phyloP scores from a whole-genome alignment of 2,329 filamentous ascomycete genomes.

The Conoideocrella luteorostrata region DNA sequence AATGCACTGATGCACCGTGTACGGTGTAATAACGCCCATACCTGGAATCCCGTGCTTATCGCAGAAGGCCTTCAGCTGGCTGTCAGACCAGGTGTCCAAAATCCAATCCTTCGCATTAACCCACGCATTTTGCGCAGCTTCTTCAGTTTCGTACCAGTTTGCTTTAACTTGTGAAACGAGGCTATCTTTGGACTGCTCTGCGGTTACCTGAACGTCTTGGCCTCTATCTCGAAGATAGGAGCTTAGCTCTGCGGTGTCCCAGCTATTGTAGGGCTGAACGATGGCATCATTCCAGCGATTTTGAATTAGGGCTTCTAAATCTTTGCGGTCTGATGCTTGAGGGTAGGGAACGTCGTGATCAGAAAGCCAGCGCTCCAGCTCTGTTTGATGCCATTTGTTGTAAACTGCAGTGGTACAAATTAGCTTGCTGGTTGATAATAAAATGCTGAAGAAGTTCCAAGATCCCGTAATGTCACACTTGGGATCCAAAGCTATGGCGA shows the following conservation, averaged over 20 bases:
- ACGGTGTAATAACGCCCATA: too few relatives aligned
- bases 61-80: conserved; percentile 85
- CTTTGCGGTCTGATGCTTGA: conserved; percentile 83
- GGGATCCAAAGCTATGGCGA: too few relatives aligned
- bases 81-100: conserved; percentile 91
- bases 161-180: conserved; percentile 63
- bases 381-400: conserved; percentile 98
- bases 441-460: too few relatives aligned
- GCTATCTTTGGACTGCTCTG: conserved; percentile 61
- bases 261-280: conserved; percentile 66
- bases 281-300: conserved; percentile 81
- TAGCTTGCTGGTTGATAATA: too few relatives aligned
- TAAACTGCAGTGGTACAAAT: conserved; percentile 54
- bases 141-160: conserved; percentile 73
- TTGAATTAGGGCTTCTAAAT: conserved; percentile 85
- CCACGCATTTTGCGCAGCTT: conserved; percentile 68
- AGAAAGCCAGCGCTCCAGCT: conserved; percentile 93
- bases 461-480: neutral
- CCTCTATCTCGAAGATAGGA: conserved; percentile 67
- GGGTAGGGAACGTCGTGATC: conserved; percentile 90
- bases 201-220: conserved; percentile 58
- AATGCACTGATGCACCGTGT: too few relatives aligned
- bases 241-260: conserved; percentile 64
- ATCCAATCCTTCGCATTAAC: conserved; percentile 79
- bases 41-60: conserved; percentile 79